phyloP scores from a whole-genome alignment of 768 basidiomycete species.

The Flagelloscypha sp. region DNA sequence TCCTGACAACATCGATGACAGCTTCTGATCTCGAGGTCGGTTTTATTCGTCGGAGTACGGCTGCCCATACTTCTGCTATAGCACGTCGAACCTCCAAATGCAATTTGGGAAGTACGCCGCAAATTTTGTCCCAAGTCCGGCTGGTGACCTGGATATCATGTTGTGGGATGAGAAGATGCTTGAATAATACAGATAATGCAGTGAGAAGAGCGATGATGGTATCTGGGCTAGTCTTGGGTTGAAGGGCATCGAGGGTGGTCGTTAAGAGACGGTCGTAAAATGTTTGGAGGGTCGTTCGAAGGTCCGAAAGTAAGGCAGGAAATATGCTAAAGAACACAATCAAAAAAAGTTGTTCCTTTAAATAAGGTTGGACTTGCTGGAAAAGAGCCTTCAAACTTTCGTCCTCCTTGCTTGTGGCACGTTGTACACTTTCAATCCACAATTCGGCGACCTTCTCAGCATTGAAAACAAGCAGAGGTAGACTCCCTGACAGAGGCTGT shows the following conservation, averaged over 20 bases:
- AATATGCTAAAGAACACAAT: slow-evolving; percentile 70
- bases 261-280: slow-evolving; percentile 48
- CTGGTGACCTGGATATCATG: slow-evolving; percentile 43
- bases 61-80: slow-evolving; percentile 84
- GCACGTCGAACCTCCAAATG: slow-evolving; percentile 66
- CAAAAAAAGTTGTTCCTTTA: slow-evolving; percentile 10
- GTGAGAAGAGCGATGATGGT: slow-evolving; percentile 38
- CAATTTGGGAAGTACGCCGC: slow-evolving; percentile 46
- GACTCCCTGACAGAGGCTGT: slow-evolving; percentile 56
- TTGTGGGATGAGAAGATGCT: slow-evolving; percentile 61
- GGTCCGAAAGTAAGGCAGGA: slow-evolving; percentile 71
- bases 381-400: slow-evolving; percentile 68
- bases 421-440: slow-evolving; percentile 59
- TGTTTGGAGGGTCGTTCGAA: slow-evolving; percentile 68
- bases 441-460: slow-evolving; percentile 59
- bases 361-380: slow-evolving; percentile 43
- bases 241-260: neutral
- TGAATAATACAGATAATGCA: slow-evolving; percentile 63
- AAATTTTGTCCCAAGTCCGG: slow-evolving; percentile 52
- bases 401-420: slow-evolving; percentile 54
- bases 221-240: neutral
- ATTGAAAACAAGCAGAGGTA: slow-evolving; percentile 77
- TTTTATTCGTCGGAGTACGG: slow-evolving; percentile 66
- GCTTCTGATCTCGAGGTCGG: slow-evolving; percentile 46
- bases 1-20: slow-evolving; percentile 44